These are phyloP conservation scores for Saccharomycopsis olivae DNA, from an alignment of 805 yeast species.

Conservation along the genomic window DNA sequence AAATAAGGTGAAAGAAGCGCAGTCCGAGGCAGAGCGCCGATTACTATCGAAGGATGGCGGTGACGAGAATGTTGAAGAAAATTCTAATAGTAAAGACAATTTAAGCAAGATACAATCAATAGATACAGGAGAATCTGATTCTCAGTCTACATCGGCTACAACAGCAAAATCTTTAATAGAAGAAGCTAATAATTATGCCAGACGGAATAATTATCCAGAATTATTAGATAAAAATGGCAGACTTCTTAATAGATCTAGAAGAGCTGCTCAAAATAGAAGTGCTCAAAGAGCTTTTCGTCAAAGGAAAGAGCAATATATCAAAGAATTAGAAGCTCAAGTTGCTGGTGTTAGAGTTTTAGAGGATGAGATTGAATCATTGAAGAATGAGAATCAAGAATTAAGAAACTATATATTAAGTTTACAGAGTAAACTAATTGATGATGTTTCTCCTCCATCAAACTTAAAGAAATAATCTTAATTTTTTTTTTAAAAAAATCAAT, in stretches of 20 bases:
- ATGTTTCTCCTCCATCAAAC: conserved; percentile 27
- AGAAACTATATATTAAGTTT: conserved; percentile 63
- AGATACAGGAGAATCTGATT: neutral
- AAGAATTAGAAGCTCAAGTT: conserved; percentile 66
- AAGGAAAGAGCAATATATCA: conserved; percentile 71
- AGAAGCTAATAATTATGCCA: neutral
- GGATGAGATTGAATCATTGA: conserved; percentile 54
- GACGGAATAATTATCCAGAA: neutral
- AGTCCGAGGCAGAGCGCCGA: neutral
- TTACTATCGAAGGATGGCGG: neutral
- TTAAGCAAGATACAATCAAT: neutral
- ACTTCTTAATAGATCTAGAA: conserved; percentile 39
- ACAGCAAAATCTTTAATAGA: neutral
- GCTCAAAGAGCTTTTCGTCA: conserved; percentile 90
- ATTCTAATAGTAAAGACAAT: neutral
- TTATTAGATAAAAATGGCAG: conserved; percentile 1
- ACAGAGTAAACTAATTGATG: conserved; percentile 55
- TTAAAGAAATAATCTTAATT: neutral
- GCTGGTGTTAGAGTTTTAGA: conserved; percentile 51
- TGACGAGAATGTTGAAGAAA: neutral
- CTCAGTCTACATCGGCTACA: neutral
- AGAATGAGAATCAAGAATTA: conserved; percentile 59
- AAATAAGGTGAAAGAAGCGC: conserved; percentile 15
- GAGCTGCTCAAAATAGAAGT: conserved; percentile 86
- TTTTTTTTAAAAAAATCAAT: too few relatives aligned